phyloP scores from a whole-genome alignment of 108 stramenopile species.

The Phaeodactylum tricornutum region DNA sequence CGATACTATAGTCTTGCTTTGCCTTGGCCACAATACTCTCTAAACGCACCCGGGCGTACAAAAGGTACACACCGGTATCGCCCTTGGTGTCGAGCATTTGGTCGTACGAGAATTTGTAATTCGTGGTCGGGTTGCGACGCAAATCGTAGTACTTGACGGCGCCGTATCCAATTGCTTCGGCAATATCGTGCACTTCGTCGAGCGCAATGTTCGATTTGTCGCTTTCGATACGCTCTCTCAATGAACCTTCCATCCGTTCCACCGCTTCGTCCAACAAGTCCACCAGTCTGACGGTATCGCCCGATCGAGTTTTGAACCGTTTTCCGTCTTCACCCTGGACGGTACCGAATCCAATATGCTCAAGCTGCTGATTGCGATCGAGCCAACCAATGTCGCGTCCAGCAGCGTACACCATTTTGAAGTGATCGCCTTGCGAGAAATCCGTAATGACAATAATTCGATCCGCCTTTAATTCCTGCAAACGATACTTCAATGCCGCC shows the following conservation, averaged over 20 bases:
- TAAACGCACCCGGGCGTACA: conserved; percentile 96
- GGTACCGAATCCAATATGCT: conserved; percentile 98
- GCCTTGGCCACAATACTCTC: conserved; percentile 93
- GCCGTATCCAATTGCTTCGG: conserved; percentile 95
- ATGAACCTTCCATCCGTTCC: conserved; percentile 69
- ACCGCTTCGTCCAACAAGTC: conserved; percentile 96
- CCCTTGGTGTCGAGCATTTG: conserved; percentile 98
- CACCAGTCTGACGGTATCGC: conserved; percentile 96
- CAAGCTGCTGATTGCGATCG: conserved; percentile 52
- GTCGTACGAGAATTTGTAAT: conserved; percentile 99
- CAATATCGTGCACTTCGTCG: conserved; percentile 80
- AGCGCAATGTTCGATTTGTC: conserved; percentile 59
- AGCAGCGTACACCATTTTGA: conserved; percentile 91
- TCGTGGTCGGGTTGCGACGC: conserved; percentile 90
- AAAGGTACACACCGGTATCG: conserved; percentile 97
- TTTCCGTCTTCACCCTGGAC: conserved; percentile 97
- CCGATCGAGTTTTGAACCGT: conserved; percentile 96
- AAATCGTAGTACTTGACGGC: conserved; percentile 99
- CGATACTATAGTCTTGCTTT: conserved; percentile 56
- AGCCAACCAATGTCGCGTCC: conserved; percentile 91
- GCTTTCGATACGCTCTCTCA: conserved; percentile 67
- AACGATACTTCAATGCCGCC: conserved; percentile 95
- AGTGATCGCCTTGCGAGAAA: conserved; percentile 93
- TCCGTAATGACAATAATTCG: conserved; percentile 96
- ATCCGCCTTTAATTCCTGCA: conserved; percentile 60